phyloP scores from a whole-genome alignment of 805 yeast genomes.

The Suhomyces canberraensis region DNA sequence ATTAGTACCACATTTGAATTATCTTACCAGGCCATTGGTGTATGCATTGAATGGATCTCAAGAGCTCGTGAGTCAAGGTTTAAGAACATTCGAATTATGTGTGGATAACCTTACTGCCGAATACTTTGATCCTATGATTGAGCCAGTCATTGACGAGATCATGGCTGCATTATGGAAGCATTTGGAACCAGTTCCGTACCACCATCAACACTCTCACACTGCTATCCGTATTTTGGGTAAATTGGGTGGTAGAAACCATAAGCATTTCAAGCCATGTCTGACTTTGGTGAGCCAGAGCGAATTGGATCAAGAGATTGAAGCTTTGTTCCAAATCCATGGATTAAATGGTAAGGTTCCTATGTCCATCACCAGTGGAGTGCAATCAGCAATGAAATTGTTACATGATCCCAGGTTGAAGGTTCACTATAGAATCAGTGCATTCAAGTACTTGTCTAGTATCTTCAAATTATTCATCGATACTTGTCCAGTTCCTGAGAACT shows the following conservation, averaged over 20 bases:
- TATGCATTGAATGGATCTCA: conserved; percentile 86
- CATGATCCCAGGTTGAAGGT: conserved; percentile 61
- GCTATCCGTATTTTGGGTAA: conserved; percentile 92
- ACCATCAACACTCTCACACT: conserved; percentile 92
- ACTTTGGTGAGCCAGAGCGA: conserved; percentile 55
- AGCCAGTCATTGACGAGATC: conserved; percentile 92
- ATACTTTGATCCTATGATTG: conserved; percentile 94
- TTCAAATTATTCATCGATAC: conserved; percentile 66
- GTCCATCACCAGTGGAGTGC: conserved; percentile 78
- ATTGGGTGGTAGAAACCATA: conserved; percentile 92
- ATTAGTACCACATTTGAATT: conserved; percentile 86
- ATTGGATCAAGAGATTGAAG: conserved; percentile 66
- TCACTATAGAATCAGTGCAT: conserved; percentile 77
- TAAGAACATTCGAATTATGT: conserved; percentile 90
- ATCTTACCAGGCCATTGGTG: conserved; percentile 86
- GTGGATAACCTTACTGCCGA: conserved; percentile 96
- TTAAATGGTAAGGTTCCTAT: conserved; percentile 56
- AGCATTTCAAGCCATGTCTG: conserved; percentile 72
- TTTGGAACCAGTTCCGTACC: conserved; percentile 86
- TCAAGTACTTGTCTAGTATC: conserved; percentile 62
- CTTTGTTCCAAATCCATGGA: conserved; percentile 70
- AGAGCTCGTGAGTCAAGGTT: conserved; percentile 90
- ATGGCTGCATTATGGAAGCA: conserved; percentile 92
- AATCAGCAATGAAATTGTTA: conserved; percentile 71
- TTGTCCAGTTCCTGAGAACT: conserved; percentile 45